Conservation (phyloP, 179 eudicot genomes). For the Silene coronaria region DNA sequence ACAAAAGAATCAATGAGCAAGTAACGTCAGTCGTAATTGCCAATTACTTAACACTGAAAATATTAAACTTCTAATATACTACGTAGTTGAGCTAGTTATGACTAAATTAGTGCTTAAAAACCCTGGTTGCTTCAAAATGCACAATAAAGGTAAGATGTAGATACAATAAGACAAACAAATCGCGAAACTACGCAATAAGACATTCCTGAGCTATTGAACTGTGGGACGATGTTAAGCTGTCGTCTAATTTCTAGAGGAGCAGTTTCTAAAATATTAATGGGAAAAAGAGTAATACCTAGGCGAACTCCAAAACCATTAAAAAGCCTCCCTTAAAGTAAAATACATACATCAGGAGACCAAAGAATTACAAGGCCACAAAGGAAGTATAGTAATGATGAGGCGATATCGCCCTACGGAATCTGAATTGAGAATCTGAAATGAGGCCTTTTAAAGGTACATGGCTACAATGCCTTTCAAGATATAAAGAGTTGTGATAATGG, state of each 20-base stretch:
- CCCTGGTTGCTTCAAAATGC: too few relatives aligned
- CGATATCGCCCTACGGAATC: slow-evolving; percentile 57
- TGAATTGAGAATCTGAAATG: slow-evolving; percentile 44
- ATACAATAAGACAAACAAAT: slow-evolving; percentile 42
- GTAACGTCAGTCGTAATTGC: too few relatives aligned
- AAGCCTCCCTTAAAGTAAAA: slow-evolving; percentile 41
- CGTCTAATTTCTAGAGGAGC: slow-evolving; percentile 64
- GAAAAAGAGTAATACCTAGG: slow-evolving; percentile 46
- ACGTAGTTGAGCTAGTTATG: too few relatives aligned
- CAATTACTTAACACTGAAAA: too few relatives aligned
- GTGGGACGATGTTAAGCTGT: slow-evolving; percentile 57
- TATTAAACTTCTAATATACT: too few relatives aligned
- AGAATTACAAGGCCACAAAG: slow-evolving; percentile 49
- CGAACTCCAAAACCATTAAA: slow-evolving; percentile 57
- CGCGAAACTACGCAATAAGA: slow-evolving; percentile 64
- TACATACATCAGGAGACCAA: slow-evolving; percentile 59
- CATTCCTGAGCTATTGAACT: slow-evolving; percentile 55
- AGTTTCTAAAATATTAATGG: slow-evolving; percentile 54
- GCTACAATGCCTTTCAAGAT: too few relatives aligned
- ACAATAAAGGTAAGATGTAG: too few relatives aligned
- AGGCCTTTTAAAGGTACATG: slow-evolving; percentile 29
- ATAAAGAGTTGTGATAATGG: slow-evolving; percentile 42
- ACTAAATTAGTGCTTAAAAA: too few relatives aligned
- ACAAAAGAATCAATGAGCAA: too few relatives aligned
- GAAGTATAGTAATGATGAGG: slow-evolving; percentile 41